Evolutionary conservation across 2,329 filamentous ascomycete genomes (phyloP), one percentile per base, ranked within the genome.

Genomic region (Albifimbria verrucaria): DNA sequence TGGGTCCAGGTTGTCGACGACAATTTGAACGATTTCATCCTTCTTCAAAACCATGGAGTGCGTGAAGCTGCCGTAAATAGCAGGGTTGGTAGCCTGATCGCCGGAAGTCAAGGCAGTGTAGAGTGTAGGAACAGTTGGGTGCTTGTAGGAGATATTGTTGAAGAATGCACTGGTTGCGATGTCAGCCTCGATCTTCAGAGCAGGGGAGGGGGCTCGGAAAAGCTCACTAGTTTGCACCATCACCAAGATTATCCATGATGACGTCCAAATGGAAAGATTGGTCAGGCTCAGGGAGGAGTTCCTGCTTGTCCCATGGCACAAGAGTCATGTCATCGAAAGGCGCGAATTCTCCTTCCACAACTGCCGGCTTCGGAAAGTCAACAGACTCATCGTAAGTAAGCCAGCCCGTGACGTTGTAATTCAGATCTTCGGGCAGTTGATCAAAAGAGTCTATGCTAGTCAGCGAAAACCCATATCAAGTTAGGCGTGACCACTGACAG

Each of bases 71-170:
- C 88, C 88, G 64, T 92, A 92, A 4, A 91, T 72, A 2, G 66
- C 58, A 0, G 84, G 74, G 55, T 90, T 77, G 2, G 75, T 76
- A 15, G 83, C 81, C 18, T 78, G 72, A 49, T 89, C 72, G 17
- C 82, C 83, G 1, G 83, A 71, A 0, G 82, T 84, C 3, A 95
- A 76, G 1, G 80, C 89, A 1, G 88, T 90, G 75, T 92, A 95
- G 0, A 96, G 77, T 0, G 87, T 85, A 0, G 91, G 92, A 0
- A 95, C 90, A 66, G 90, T 89, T 48, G 89, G 90, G 0, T 72
- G 52, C 3, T 81, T 80, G 68, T 93, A 96, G 25, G 88, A 90
- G 57, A 90, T 82, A 68, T 89, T 86, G 75, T 93, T 92, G 73
- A 89, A 83, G 70, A 86, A 86, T 55, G 83, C 86, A 52, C 77